phyloP scores from a whole-genome alignment of 805 yeast species.

The Maudiozyma pseudohumilis region DNA sequence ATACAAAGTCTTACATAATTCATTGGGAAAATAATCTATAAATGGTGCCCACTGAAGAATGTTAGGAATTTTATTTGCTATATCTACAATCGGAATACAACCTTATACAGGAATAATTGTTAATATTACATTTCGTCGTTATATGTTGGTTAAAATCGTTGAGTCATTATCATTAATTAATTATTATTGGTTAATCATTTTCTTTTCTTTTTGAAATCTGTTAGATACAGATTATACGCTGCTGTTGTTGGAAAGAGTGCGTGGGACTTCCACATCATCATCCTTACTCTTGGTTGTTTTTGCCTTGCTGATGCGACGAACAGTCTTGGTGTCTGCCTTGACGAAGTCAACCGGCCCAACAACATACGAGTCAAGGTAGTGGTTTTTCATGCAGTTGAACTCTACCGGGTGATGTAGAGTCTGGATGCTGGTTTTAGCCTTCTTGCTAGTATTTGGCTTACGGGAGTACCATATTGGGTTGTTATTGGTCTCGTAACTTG shows the following conservation, averaged over 20 bases:
- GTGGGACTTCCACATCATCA: slow-evolving; percentile 2
- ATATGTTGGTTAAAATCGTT: background rate
- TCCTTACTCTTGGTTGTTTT: background rate
- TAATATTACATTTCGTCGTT: too few species aligned
- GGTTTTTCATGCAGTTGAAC: slow-evolving; percentile 10
- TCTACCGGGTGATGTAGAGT: background rate
- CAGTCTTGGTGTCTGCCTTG: slow-evolving; percentile 7
- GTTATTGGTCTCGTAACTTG: slow-evolving; percentile 18
- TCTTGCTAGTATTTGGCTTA: background rate
- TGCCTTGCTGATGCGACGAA: background rate
- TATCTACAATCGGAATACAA: too few species aligned
- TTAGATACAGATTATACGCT: too few species aligned
- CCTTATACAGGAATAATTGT: background rate
- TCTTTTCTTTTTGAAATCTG: too few species aligned
- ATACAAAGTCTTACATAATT: too few species aligned
- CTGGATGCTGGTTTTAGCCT: background rate
- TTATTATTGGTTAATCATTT: background rate
- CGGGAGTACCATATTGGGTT: slow-evolving; percentile 8
- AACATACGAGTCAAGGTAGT: slow-evolving; percentile 19
- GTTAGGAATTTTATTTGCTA: too few species aligned
- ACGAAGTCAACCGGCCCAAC: slow-evolving; percentile 25
- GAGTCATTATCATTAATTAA: background rate
- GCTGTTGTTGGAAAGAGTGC: too few species aligned
- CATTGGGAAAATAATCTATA: too few species aligned
- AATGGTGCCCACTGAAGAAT: too few species aligned